Base-by-base conservation (phyloP, 2,329 filamentous ascomycete genomes). In the Apiospora sp. region DNA sequence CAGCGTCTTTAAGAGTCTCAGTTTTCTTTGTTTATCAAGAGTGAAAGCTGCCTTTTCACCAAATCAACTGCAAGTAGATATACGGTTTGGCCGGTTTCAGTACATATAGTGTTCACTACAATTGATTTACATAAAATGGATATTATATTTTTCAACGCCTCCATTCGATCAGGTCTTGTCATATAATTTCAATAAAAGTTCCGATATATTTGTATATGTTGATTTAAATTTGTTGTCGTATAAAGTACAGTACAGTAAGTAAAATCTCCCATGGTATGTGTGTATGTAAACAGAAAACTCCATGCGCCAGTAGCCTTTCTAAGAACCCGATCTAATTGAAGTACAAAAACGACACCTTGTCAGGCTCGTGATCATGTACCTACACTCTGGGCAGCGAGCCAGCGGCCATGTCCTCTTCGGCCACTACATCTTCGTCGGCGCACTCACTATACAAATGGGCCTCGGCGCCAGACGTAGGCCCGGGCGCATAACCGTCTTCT, bases 401-500 rank as follows among this genome's bases (percentile, higher is more conserved):
- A 13, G 67, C 48, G 22, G 67, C 67, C 27, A 69, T 69, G 4
- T 69, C 67, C 4, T 27, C 43, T 37, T 69, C 67, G 37, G 67
- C 67, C 16, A 69, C 44, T n/a, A 34, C 37, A 3, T 69, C 44
- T 13, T 49, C 67, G 12, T 69, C 67, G 4, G 27, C 13, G 8
- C 44, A 64, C 22, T 64, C 58, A n/a, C 34, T 41, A 10, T 41
- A 64, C 22, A 64, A 41, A 24, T 64, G 58, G 34, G 58, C 58
- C 58, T 64, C 58, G 34, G 58, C 34, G 1, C 34, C 24, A 4
- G 58, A 64, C 19, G 58, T 64, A 41, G 58, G 58, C 58, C 58
- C 58, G 22, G 58, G 58, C 3, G 73, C 67, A 44, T 78, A 78
- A 16, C 74, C 77, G 12, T 80, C 76, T 19, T 78, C 78, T 24